phyloP scores from a whole-genome alignment of 768 basidiomycete genomes.

The Rhodotorula graminis region DNA sequence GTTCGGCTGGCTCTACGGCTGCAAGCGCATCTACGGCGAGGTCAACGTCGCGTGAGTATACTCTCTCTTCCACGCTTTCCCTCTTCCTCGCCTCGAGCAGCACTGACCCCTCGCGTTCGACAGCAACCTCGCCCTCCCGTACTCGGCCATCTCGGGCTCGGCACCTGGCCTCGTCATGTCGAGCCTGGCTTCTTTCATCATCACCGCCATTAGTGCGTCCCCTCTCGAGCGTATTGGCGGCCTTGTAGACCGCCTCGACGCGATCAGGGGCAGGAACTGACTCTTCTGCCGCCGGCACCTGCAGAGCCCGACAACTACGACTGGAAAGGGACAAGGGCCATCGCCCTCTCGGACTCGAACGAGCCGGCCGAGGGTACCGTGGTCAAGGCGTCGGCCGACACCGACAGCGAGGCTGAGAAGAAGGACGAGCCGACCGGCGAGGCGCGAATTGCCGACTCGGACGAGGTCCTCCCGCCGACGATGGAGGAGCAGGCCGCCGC shows the following conservation, averaged over 20 bases:
- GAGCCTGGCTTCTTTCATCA: not conserved
- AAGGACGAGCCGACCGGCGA: slow-evolving; percentile 5
- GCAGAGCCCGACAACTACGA: slow-evolving; percentile 67
- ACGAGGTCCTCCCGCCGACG: not conserved
- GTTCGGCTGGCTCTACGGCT: slow-evolving; percentile 22
- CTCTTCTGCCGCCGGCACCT: slow-evolving; percentile 46
- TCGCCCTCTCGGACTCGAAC: slow-evolving; percentile 51
- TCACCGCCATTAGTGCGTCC: slow-evolving; percentile 23
- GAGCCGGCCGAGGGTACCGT: slow-evolving; percentile 32
- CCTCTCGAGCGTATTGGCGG: too few species aligned
- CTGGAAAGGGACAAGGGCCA: slow-evolving; percentile 71
- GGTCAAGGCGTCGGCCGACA: slow-evolving; percentile 42
- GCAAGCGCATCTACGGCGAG: slow-evolving; percentile 26
- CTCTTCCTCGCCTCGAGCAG: too few species aligned
- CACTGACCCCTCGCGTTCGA: too few species aligned
- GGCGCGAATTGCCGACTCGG: not conserved
- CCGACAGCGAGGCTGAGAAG: slow-evolving; percentile 17
- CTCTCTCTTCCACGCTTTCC: too few species aligned
- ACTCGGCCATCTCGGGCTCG: slow-evolving; percentile 60
- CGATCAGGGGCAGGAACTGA: not conserved
- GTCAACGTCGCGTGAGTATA: slow-evolving; percentile 14
- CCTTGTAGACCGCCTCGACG: too few species aligned
- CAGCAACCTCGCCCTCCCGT: slow-evolving; percentile 20
- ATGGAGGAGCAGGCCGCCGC: not conserved
- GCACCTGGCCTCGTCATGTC: slow-evolving; percentile 43